A percentile compares a stretch with the other conserved stretches of the same genome.
These are phyloP conservation scores for Monilinia aucupariae DNA, from an alignment of 2,329 filamentous ascomycete species.

Conservation along the genomic window DNA sequence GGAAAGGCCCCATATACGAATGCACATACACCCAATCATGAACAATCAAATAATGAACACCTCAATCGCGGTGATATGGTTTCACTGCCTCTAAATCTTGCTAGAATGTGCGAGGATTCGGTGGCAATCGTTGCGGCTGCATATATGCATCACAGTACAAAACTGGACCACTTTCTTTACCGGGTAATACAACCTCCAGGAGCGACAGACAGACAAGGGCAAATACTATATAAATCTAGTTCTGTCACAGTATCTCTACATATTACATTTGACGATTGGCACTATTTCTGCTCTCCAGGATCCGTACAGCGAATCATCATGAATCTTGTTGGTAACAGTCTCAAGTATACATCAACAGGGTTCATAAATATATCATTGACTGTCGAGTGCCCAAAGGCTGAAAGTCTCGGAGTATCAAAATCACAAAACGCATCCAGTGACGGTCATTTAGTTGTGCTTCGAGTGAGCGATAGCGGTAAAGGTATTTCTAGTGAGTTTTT, in stretches of 20 bases:
- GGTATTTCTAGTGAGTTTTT: constrained; percentile 58
- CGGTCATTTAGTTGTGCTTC: constrained; percentile 32
- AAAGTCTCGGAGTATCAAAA: background rate
- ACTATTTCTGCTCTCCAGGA: constrained; percentile 46
- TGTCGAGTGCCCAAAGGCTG: constrained; percentile 9
- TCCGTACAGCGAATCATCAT: constrained; percentile 46
- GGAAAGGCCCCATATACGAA: background rate
- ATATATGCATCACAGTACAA: constrained; percentile 11
- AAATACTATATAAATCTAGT: background rate
- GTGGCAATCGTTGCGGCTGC: constrained; percentile 16
- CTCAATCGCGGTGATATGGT: background rate
- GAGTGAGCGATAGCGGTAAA: constrained; percentile 54
- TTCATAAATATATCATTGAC: constrained; percentile 39
- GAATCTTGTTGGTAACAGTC: constrained; percentile 55
- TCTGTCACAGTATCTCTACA: constrained; percentile 16
- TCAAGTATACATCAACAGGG: constrained; percentile 53
- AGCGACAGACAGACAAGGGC: background rate
- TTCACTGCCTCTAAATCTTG: constrained; percentile 16
- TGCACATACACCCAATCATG: background rate
- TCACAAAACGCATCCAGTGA: background rate
- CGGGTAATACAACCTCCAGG: constrained; percentile 12
- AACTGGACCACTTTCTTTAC: background rate
- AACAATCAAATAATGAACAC: background rate
- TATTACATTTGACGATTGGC: constrained; percentile 17
- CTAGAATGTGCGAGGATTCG: constrained; percentile 18